A percentile compares a stretch with the other conserved stretches of the same genome.
Evolutionary conservation across 768 basidiomycete species (phyloP).

Genomic region (Mycena chlorophos): DNA sequence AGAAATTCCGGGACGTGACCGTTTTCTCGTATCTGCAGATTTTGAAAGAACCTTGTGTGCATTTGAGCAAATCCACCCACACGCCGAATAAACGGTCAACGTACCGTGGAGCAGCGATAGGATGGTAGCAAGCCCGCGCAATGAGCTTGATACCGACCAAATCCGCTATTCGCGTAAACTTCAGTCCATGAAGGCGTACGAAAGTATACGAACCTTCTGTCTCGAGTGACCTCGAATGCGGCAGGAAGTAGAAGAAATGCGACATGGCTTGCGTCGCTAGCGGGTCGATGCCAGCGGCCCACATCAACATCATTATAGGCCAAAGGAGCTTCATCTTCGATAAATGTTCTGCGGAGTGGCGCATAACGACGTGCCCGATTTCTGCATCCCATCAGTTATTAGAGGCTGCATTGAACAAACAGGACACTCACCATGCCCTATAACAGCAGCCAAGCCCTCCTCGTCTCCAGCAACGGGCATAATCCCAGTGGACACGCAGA

Average conservation of each 20-base stretch:
- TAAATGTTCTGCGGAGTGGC: conserved; percentile 11
- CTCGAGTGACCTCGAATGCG: conserved; percentile 82
- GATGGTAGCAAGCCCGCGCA: conserved; percentile 86
- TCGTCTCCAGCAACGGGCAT: conserved; percentile 19
- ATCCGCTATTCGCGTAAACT: conserved; percentile 57
- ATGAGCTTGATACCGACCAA: conserved; percentile 79
- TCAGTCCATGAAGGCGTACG: not conserved
- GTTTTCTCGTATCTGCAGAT: conserved; percentile 52
- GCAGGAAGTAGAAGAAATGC: conserved; percentile 63
- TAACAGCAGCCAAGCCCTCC: conserved; percentile 19
- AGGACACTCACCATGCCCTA: conserved; percentile 15
- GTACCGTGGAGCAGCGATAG: conserved; percentile 71
- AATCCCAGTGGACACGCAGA: conserved; percentile 20
- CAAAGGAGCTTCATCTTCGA: conserved; percentile 21
- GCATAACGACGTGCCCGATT: conserved; percentile 19
- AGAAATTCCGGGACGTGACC: conserved; percentile 54
- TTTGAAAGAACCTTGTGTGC: conserved; percentile 61
- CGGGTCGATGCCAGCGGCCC: conserved; percentile 55
- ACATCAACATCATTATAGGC: conserved; percentile 42
- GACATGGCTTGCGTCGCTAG: conserved; percentile 50
- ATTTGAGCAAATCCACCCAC: not conserved
- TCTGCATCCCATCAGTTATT: not conserved
- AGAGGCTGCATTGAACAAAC: not conserved
- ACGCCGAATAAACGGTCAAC: conserved; percentile 22
- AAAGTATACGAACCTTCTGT: conserved; percentile 57